Evolutionary conservation across 1,284 basidiomycete species (phyloP), one percentile per base, ranked within the genome.

Genomic region (Pulchroboletus neoregius): DNA sequence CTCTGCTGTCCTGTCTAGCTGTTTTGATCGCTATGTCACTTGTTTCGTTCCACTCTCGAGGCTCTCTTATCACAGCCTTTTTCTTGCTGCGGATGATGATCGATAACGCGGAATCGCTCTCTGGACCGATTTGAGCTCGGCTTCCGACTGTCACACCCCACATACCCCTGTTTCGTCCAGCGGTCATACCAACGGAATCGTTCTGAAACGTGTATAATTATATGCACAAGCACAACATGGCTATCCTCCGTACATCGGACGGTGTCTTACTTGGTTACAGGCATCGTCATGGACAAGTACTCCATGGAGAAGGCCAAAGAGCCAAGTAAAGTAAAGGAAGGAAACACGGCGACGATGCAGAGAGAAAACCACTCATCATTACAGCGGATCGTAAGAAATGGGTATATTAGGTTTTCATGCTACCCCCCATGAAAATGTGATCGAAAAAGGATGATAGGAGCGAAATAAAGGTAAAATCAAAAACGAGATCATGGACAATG

Each of bases 381-480:
- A 68, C 56, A 60, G 45, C 38, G 52, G 51, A 67, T 66, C 55
- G 42, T 67, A 66, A 48, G 45, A 46, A 57, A 58, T n/a, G 61
- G 61, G 61, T 63, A 63, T 67, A 65, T 48, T 66, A 66, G 31
- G 48, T 36, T 54, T 54, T 56, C 46, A 39, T 52, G 51, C 43
- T 46, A 36, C 22, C 53, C 61, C 59, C 46, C 49, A 13, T 34
- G 31, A 36, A 44, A 27, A 43, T 22, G 31, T 32, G 36, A 30
- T 23, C 23, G 35, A 35, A 11, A 43, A 34, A 31, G 36, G 10
- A n/a, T n/a, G n/a, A n/a, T n/a, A n/a, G n/a, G 39, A 47, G 26
- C 5, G 40, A 36, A 46, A 39, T 23, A 38, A 13, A 32, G 6
- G 28, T 26, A 22, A 48, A 48, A 51, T 31, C 15, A 47, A 30